These are phyloP conservation scores for Cylindrotheca fusiformis DNA, from an alignment of 108 stramenopile species.

Conservation along the genomic window DNA sequence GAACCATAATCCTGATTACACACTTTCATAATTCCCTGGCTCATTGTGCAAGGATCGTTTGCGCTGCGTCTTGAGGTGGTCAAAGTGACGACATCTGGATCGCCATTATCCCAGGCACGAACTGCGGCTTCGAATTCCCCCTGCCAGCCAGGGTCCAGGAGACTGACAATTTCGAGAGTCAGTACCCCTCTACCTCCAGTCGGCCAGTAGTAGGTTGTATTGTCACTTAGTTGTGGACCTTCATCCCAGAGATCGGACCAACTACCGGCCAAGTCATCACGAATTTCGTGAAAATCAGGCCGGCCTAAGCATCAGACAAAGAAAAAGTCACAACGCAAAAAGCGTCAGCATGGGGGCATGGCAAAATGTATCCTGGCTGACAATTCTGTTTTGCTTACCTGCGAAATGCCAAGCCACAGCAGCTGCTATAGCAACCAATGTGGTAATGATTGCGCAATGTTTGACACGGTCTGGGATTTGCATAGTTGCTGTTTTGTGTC, in stretches of 20 bases:
- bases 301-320: too few species aligned
- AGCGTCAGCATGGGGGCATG: too few species aligned
- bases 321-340: too few species aligned
- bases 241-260: constrained; percentile 23
- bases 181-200: constrained; percentile 50
- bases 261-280: background rate
- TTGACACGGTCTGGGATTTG: background rate
- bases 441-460: background rate
- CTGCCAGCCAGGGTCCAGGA: constrained; percentile 64
- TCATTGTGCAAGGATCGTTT: constrained; percentile 36
- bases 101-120: constrained; percentile 58
- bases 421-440: background rate
- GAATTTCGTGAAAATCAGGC: background rate
- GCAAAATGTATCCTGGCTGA: too few species aligned
- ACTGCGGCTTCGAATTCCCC: constrained; percentile 50
- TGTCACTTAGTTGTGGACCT: constrained; percentile 59
- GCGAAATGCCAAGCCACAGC: background rate
- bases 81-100: constrained; percentile 49
- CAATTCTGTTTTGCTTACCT: background rate
- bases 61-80: constrained; percentile 24
- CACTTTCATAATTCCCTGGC: constrained; percentile 60
- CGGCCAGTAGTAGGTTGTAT: constrained; percentile 48
- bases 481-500: too few species aligned
- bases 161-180: constrained; percentile 47
- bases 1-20: constrained; percentile 74